Conservation (phyloP, 108 stramenopile genomes). For the Nitzschia sp. region DNA sequence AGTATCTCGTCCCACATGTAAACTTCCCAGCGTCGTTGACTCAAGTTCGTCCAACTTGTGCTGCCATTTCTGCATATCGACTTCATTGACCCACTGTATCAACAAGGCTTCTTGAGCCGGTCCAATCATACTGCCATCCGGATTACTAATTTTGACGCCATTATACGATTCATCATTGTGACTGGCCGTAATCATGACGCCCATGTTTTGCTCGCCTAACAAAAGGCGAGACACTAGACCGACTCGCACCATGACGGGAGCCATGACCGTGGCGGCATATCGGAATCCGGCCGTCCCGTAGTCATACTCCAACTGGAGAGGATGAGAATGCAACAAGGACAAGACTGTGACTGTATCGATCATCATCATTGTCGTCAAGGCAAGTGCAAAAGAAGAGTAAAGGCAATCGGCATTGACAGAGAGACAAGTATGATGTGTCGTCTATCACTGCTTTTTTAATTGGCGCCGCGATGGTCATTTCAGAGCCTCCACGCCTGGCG, state of each 20-base stretch:
- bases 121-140: constrained; percentile 91
- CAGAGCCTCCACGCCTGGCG: too few relatives aligned
- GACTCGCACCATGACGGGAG: constrained; percentile 67
- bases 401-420: too few relatives aligned
- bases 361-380: not conserved
- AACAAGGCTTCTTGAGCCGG: constrained; percentile 77
- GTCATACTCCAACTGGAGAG: constrained; percentile 9
- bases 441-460: too few relatives aligned
- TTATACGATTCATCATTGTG: constrained; percentile 92
- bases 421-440: too few relatives aligned
- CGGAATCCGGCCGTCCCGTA: constrained; percentile 90
- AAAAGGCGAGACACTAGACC: constrained; percentile 58
- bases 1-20: constrained; percentile 90
- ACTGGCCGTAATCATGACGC: constrained; percentile 98
- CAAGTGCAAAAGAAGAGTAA: too few relatives aligned
- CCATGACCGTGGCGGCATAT: constrained; percentile 58
- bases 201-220: constrained; percentile 50
- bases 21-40: constrained; percentile 1
- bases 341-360: not conserved
- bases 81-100: constrained; percentile 69
- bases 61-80: constrained; percentile 27
- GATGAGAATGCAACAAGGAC: constrained; percentile 3
- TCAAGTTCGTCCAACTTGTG: not conserved
- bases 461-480: too few relatives aligned
- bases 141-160: constrained; percentile 95